Evolutionary conservation across 371 early-diverging fungal species (phyloP).

Genomic region (Syncephalastrum contaminatum): DNA sequence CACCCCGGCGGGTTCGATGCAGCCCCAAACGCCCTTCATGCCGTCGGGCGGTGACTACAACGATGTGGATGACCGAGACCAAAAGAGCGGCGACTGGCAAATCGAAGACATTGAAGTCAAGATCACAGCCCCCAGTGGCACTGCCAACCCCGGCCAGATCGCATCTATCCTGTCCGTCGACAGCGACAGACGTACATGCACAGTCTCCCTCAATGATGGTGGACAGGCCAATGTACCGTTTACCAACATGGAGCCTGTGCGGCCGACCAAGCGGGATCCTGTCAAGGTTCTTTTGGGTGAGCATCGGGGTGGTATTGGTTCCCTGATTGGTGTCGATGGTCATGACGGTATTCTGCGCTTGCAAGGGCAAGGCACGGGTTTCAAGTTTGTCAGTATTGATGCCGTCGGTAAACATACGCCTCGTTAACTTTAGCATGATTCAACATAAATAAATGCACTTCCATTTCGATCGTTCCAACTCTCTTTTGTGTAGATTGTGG

Average conservation of each 20-base stretch:
- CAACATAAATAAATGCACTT: neutral
- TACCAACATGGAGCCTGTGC: conserved; percentile 64
- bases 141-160: conserved; percentile 37
- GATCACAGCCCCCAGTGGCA: conserved; percentile 30
- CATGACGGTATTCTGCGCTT: conserved; percentile 81
- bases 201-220: conserved; percentile 28
- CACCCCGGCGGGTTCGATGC: conserved; percentile 53
- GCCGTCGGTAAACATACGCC: conserved; percentile 59
- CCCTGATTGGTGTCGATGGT: conserved; percentile 78
- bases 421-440: neutral
- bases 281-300: conserved; percentile 76
- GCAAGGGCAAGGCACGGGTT: conserved; percentile 55
- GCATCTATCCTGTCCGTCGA: conserved; percentile 54
- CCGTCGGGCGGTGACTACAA: conserved; percentile 59
- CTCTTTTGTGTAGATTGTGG: too few relatives aligned
- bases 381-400: conserved; percentile 63
- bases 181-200: conserved; percentile 41
- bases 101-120: conserved; percentile 67
- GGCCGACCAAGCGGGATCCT: conserved; percentile 77
- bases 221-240: conserved; percentile 37
- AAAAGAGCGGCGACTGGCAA: conserved; percentile 59
- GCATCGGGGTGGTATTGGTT: conserved; percentile 71
- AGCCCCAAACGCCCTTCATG: conserved; percentile 64
- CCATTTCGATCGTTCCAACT: too few relatives aligned
- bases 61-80: conserved; percentile 40